These are phyloP conservation scores for Paraglomus occultum DNA, from an alignment of 192 early-diverging fungal species.

Conservation along the genomic window DNA sequence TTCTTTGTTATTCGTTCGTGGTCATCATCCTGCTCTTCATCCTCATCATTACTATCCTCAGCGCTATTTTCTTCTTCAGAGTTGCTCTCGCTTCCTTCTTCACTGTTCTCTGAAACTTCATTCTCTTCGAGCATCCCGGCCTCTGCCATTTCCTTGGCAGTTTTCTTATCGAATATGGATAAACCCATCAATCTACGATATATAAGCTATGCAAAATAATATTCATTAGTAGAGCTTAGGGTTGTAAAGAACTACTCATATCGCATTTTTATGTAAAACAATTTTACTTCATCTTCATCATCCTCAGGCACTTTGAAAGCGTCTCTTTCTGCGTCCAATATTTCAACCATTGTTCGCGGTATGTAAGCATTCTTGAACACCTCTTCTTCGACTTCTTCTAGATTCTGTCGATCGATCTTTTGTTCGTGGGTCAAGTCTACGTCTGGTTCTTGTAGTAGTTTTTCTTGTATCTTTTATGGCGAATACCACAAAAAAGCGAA, in stretches of 20 bases:
- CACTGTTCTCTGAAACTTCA: slow-evolving; percentile 29
- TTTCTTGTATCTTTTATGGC: slow-evolving; percentile 26
- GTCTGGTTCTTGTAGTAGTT: slow-evolving; percentile 7
- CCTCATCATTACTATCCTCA: slow-evolving; percentile 41
- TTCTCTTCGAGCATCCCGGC: slow-evolving; percentile 26
- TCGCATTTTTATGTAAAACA: slow-evolving; percentile 36
- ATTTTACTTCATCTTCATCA: slow-evolving; percentile 60
- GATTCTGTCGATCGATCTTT: slow-evolving; percentile 39
- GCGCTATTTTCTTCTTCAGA: slow-evolving; percentile 38
- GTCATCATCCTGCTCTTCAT: slow-evolving; percentile 44
- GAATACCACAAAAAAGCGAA: neutral
- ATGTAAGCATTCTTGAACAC: slow-evolving; percentile 92
- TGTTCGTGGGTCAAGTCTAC: slow-evolving; percentile 8
- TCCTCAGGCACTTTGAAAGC: slow-evolving; percentile 71
- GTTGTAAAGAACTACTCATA: neutral
- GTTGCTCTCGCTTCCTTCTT: slow-evolving; percentile 36
- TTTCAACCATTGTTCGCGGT: slow-evolving; percentile 88
- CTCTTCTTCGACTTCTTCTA: slow-evolving; percentile 73
- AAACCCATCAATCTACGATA: slow-evolving; percentile 52
- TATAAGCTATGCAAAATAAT: slow-evolving; percentile 44
- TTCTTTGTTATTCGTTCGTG: slow-evolving; percentile 38
- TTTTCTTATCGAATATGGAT: slow-evolving; percentile 12
- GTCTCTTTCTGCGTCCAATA: slow-evolving; percentile 84
- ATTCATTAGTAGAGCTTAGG: neutral
- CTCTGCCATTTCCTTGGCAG: slow-evolving; percentile 16